These are phyloP conservation scores for Dichotomopilus funicola DNA, from an alignment of 2,329 filamentous ascomycete species.

Conservation along the genomic window DNA sequence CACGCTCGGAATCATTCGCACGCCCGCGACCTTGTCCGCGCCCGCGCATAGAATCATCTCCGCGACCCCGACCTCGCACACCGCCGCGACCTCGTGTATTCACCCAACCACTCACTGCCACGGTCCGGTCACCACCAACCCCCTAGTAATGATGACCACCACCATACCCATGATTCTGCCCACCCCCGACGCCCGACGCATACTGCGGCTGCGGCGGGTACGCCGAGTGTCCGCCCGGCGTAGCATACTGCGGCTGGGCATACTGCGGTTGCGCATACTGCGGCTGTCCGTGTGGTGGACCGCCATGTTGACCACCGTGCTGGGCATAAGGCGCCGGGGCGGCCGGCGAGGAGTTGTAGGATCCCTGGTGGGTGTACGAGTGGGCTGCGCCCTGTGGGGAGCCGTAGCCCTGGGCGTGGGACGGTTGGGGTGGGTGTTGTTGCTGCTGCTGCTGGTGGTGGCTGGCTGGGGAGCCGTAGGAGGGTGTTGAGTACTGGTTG, in stretches of 20 bases:
- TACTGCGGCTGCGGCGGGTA: conserved; percentile 21
- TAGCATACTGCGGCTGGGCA: conserved; percentile 19
- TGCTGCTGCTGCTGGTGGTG: conserved; percentile 20
- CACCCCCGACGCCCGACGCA: conserved; percentile 2
- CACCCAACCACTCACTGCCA: not conserved
- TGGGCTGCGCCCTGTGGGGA: conserved; percentile 4
- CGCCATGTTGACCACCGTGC: not conserved
- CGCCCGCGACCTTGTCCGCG: too few species aligned
- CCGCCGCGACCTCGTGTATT: not conserved
- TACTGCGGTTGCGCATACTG: conserved; percentile 10
- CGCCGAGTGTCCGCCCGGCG: conserved; percentile 2
- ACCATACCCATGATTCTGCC: conserved; percentile 9
- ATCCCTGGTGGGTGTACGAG: conserved; percentile 8
- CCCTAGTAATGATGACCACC: conserved; percentile 9
- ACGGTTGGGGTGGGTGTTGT: not conserved
- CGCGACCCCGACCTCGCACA: too few species aligned
- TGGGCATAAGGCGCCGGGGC: not conserved
- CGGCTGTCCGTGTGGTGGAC: not conserved
- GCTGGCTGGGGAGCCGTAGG: conserved; percentile 14
- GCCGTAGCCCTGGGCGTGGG: conserved; percentile 1
- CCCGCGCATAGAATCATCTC: too few species aligned
- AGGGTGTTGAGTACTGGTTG: conserved; percentile 5
- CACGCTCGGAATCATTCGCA: not conserved
- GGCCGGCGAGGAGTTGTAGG: conserved; percentile 5
- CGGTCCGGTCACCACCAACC: not conserved